phyloP scores from a whole-genome alignment of 83 land plant species.

The Diphasiastrum complanatum region DNA sequence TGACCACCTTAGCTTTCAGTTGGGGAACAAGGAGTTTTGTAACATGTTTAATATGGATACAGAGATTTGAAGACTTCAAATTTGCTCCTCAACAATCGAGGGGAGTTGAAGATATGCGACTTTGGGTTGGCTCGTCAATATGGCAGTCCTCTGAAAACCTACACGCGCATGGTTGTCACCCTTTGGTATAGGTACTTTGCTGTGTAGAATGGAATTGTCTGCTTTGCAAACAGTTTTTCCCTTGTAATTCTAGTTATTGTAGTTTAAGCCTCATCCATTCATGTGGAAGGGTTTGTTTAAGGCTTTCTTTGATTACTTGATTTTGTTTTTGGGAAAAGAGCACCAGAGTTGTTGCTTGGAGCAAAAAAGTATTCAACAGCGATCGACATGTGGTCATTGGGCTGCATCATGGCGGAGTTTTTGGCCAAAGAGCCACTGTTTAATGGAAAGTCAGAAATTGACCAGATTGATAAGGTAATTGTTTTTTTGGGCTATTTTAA shows the following conservation, averaged over 20 bases:
- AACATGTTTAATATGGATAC: not conserved
- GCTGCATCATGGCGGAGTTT: slow-evolving; percentile 98
- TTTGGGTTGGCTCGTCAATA: slow-evolving; percentile 95
- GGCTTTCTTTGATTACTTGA: not conserved
- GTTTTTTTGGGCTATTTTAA: not conserved
- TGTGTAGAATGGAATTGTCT: too few species aligned
- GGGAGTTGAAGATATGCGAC: slow-evolving; percentile 92
- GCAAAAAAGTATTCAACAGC: slow-evolving; percentile 82
- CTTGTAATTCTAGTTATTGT: not conserved
- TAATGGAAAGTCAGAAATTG: slow-evolving; percentile 69
- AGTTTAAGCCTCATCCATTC: not conserved
- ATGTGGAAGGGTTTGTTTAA: slow-evolving; percentile 44
- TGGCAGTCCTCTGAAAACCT: slow-evolving; percentile 86
- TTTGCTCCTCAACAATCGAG: slow-evolving; percentile 78
- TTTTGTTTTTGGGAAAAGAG: slow-evolving; percentile 13
- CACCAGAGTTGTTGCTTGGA: slow-evolving; percentile 87
- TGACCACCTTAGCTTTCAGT: too few species aligned
- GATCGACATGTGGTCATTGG: slow-evolving; percentile 98
- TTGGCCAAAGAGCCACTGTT: slow-evolving; percentile 78
- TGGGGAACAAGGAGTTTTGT: not conserved
- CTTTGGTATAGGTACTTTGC: slow-evolving; percentile 86
- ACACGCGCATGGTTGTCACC: slow-evolving; percentile 84
- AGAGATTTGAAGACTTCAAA: slow-evolving; percentile 97
- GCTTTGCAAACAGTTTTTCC: not conserved
- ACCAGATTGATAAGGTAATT: slow-evolving; percentile 80